phyloP scores from a whole-genome alignment of 257 asterid species.

The Buddleja alternifolia region DNA sequence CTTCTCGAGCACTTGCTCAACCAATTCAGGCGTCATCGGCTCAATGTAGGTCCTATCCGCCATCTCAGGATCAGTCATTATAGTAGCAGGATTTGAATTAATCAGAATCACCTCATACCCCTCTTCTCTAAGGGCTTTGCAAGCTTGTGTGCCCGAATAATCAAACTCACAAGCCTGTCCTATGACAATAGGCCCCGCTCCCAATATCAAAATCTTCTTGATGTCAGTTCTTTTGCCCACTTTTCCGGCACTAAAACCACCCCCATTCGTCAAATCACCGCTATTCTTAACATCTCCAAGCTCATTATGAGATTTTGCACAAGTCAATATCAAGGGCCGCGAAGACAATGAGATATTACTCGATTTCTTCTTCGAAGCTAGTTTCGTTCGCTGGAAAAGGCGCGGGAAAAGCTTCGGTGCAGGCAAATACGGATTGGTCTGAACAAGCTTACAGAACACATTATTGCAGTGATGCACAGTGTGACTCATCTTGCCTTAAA shows the following conservation, averaged over 20 bases:
- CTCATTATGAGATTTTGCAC: constrained; percentile 39
- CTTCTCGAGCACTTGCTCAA: constrained; percentile 90
- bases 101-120: constrained; percentile 91
- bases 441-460: constrained; percentile 41
- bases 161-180: constrained; percentile 99
- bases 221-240: constrained; percentile 83
- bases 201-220: constrained; percentile 87
- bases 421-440: constrained; percentile 38
- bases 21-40: constrained; percentile 97
- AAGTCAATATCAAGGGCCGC: constrained; percentile 40
- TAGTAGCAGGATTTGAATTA: constrained; percentile 96
- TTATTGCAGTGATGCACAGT: constrained; percentile 44
- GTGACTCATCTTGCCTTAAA: constrained; percentile 45
- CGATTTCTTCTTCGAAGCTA: constrained; percentile 18
- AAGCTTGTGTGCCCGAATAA: constrained; percentile 98
- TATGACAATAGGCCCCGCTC: constrained; percentile 97
- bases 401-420: constrained; percentile 42
- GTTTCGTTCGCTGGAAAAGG: constrained; percentile 30
- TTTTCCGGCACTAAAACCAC: constrained; percentile 29
- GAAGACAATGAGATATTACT: constrained; percentile 34
- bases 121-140: constrained; percentile 96
- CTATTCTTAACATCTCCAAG: constrained; percentile 32
- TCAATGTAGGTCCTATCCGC: constrained; percentile 96
- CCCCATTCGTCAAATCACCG: constrained; percentile 33
- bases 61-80: constrained; percentile 92